A percentile compares a stretch with the other conserved stretches of the same genome.
These are phyloP conservation scores for Phyllosticta ampelicida DNA, from an alignment of 2,329 filamentous ascomycete genomes.

Conservation along the genomic window DNA sequence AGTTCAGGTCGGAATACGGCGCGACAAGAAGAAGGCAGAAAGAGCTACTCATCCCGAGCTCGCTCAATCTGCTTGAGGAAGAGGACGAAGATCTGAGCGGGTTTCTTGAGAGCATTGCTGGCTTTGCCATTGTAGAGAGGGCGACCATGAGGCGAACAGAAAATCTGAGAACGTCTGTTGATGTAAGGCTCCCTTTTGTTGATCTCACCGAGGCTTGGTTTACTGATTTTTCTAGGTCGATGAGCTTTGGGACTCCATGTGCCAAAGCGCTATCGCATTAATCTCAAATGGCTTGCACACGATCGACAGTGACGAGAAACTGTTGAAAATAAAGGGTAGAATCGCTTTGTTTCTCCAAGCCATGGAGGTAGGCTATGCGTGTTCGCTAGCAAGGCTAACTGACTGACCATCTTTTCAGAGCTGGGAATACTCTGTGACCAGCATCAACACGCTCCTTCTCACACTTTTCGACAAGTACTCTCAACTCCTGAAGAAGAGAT, in stretches of 20 bases:
- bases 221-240: slow-evolving; percentile 53
- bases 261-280: slow-evolving; percentile 70
- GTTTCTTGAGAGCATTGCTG: slow-evolving; percentile 83
- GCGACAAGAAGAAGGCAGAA: slow-evolving; percentile 84
- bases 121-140: slow-evolving; percentile 93
- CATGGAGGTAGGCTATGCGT: slow-evolving; percentile 61
- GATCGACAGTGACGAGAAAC: slow-evolving; percentile 76
- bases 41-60: slow-evolving; percentile 70
- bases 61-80: slow-evolving; percentile 67
- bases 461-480: slow-evolving; percentile 89
- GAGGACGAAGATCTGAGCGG: slow-evolving; percentile 81
- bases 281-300: slow-evolving; percentile 68
- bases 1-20: slow-evolving; percentile 85
- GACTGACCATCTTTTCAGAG: slow-evolving; percentile 41
- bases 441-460: slow-evolving; percentile 76
- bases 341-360: slow-evolving; percentile 94
- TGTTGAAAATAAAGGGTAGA: slow-evolving; percentile 91
- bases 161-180: slow-evolving; percentile 68
- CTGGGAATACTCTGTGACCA: slow-evolving; percentile 77
- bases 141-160: slow-evolving; percentile 82
- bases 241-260: slow-evolving; percentile 98
- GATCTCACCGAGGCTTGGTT: background rate
- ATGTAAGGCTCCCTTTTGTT: slow-evolving; percentile 45
- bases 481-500: slow-evolving; percentile 77
- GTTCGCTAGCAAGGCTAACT: background rate